Percentiles rank a stretch among this genome's conserved stretches.
Evolutionary conservation across 2,329 filamentous ascomycete species (phyloP).

Genomic region (Zymoseptoria passerinii): DNA sequence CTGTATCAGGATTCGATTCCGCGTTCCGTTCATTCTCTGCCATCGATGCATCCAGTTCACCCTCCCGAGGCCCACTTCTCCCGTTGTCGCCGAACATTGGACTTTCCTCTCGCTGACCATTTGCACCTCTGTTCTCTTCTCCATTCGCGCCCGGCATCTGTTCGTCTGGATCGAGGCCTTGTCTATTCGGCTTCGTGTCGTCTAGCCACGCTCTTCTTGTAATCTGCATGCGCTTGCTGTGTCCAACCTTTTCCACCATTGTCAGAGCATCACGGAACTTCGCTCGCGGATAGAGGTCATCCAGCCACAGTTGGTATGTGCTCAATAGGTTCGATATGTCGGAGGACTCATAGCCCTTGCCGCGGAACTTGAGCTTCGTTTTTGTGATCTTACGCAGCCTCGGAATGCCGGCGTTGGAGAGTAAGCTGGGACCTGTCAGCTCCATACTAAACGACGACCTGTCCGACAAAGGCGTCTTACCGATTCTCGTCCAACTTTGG

Average conservation of each 20-base stretch:
- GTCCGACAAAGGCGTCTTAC: constrained; percentile 34
- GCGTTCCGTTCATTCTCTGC: constrained; percentile 31
- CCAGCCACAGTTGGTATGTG: constrained; percentile 93
- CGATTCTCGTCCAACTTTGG: constrained; percentile 81
- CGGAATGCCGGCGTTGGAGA: constrained; percentile 76
- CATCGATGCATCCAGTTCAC: constrained; percentile 47
- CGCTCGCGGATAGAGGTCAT: constrained; percentile 89
- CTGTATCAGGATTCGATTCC: not conserved
- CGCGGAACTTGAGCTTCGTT: constrained; percentile 68
- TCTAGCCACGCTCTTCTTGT: constrained; percentile 78
- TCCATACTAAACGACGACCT: not conserved
- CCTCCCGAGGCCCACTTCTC: constrained; percentile 40
- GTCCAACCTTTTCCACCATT: constrained; percentile 90
- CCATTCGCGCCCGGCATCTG: constrained; percentile 14
- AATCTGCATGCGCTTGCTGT: constrained; percentile 67
- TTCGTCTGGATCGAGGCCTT: constrained; percentile 12
- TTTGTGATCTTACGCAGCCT: constrained; percentile 65
- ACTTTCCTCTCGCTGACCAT: constrained; percentile 1
- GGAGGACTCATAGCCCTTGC: constrained; percentile 92
- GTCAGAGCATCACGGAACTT: constrained; percentile 81
- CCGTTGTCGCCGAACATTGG: constrained; percentile 2
- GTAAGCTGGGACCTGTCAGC: constrained; percentile 48
- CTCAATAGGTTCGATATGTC: constrained; percentile 75
- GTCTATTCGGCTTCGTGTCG: constrained; percentile 51
- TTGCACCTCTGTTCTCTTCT: not conserved